Evolutionary conservation across 192 early-diverging fungal species (phyloP).

Genomic region (Podila clonocystis): DNA sequence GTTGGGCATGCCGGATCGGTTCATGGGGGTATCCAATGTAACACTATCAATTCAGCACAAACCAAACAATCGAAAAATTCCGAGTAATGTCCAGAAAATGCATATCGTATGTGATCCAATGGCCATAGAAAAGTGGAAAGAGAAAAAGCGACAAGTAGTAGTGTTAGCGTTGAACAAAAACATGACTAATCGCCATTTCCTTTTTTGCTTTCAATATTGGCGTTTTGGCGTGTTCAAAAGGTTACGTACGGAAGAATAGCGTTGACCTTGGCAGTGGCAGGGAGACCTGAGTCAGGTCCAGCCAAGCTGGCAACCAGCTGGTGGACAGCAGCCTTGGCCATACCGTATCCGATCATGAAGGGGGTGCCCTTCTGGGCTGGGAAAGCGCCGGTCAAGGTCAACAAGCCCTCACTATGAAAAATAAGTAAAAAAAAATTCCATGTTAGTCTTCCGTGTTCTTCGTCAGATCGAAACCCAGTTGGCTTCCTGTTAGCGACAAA

Average conservation of each 20-base stretch:
- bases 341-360: conserved; percentile 85
- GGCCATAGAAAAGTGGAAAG: neutral
- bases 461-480: neutral
- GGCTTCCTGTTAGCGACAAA: neutral
- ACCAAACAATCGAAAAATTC: conserved; percentile 3
- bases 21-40: conserved; percentile 91
- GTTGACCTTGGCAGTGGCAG: conserved; percentile 68
- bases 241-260: conserved; percentile 73
- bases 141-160: conserved; percentile 10
- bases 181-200: neutral
- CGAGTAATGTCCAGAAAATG: neutral
- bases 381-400: conserved; percentile 82
- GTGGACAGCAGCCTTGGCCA: conserved; percentile 94
- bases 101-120: neutral
- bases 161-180: no score
- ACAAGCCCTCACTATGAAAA: conserved; percentile 66
- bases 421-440: neutral
- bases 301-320: conserved; percentile 86
- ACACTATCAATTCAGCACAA: conserved; percentile 46
- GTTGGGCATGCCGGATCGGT: conserved; percentile 85
- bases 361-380: conserved; percentile 81
- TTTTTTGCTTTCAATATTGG: no score
- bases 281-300: conserved; percentile 76
- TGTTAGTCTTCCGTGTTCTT: neutral
- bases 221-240: neutral